These are phyloP conservation scores for Suillus decipiens DNA, from an alignment of 768 basidiomycete genomes.

Conservation along the genomic window DNA sequence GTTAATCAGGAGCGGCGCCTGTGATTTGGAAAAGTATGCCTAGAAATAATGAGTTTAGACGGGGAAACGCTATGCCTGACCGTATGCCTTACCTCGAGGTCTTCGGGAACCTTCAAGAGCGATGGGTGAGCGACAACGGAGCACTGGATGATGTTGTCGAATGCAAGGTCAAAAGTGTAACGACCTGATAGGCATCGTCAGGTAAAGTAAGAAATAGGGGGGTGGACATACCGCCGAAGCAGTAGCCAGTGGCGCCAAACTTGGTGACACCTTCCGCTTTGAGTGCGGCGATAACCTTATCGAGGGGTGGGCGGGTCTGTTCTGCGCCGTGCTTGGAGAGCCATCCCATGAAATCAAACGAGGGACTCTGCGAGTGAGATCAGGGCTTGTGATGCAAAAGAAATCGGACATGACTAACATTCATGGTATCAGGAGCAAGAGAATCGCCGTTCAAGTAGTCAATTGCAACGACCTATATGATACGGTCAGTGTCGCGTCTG, in stretches of 20 bases:
- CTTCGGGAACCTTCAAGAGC: slow-evolving; percentile 53
- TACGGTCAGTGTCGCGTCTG: background rate
- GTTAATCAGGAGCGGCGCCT: slow-evolving; percentile 67
- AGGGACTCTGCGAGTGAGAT: slow-evolving; percentile 16
- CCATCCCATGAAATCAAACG: slow-evolving; percentile 47
- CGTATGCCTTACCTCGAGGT: slow-evolving; percentile 52
- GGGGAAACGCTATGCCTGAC: background rate
- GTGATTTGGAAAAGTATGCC: slow-evolving; percentile 49
- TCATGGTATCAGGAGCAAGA: slow-evolving; percentile 26
- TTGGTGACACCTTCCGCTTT: slow-evolving; percentile 58
- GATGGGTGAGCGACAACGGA: slow-evolving; percentile 63
- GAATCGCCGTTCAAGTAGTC: slow-evolving; percentile 41
- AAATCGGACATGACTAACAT: background rate
- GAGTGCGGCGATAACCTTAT: slow-evolving; percentile 58
- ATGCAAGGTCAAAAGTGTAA: slow-evolving; percentile 63
- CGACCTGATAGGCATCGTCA: slow-evolving; percentile 37
- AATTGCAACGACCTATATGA: slow-evolving; percentile 28
- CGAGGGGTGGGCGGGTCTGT: slow-evolving; percentile 47
- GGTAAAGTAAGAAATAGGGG: background rate
- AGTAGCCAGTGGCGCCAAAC: slow-evolving; percentile 68
- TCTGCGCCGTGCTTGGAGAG: slow-evolving; percentile 41
- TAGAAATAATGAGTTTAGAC: slow-evolving; percentile 21
- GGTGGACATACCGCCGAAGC: slow-evolving; percentile 56
- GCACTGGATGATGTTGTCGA: slow-evolving; percentile 52
- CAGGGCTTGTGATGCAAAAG: background rate